Evolutionary conservation across 306 rosid species (phyloP).

Genomic region (Vigna hirtella): DNA sequence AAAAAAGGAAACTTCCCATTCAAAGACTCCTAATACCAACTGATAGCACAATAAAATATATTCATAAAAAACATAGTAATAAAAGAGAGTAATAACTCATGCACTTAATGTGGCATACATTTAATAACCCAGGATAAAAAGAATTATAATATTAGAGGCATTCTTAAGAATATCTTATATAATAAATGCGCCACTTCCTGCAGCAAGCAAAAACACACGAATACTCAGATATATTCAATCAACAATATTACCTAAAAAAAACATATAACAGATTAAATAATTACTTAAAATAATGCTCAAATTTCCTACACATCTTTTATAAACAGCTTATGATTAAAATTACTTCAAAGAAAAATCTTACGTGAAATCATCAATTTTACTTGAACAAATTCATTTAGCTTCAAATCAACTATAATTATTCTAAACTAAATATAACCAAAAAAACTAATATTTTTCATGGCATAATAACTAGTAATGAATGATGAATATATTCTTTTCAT

Average conservation of each 20-base stretch:
- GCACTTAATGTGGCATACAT: conserved; percentile 19
- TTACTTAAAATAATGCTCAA: background rate
- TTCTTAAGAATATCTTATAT: background rate
- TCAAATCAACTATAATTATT: background rate
- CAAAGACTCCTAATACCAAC: background rate
- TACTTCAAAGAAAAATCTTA: too few species aligned
- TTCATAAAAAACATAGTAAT: background rate
- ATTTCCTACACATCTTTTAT: background rate
- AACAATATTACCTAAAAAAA: background rate
- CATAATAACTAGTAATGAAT: background rate
- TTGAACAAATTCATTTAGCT: background rate
- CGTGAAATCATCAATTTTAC: background rate
- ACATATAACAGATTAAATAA: background rate
- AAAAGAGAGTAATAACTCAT: conserved; percentile 22
- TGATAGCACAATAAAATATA: conserved; percentile 6
- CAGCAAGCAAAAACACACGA: background rate
- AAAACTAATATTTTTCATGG: too few species aligned
- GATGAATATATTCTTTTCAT: background rate
- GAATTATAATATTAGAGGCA: background rate
- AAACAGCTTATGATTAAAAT: too few species aligned
- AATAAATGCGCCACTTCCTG: background rate
- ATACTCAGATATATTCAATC: background rate
- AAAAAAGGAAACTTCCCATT: background rate
- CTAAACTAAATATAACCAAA: background rate
- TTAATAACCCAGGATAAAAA: conserved; percentile 12